These are phyloP conservation scores for Lyophyllum semitale DNA, from an alignment of 768 basidiomycete genomes.

Conservation along the genomic window DNA sequence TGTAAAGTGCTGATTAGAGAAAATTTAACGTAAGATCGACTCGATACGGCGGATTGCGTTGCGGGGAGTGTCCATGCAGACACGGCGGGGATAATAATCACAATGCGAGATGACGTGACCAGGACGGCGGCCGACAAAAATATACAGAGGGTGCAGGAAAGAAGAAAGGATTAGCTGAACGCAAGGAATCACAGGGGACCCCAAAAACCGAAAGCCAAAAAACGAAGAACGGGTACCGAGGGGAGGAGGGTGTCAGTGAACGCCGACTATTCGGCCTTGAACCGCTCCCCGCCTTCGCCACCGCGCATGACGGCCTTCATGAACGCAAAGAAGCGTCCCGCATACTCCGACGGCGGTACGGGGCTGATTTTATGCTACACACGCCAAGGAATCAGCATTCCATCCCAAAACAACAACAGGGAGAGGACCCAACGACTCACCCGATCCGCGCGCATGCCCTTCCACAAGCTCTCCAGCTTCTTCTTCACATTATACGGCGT, in stretches of 20 bases:
- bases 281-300: constrained; percentile 62
- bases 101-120: neutral
- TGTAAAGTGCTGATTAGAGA: neutral
- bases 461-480: constrained; percentile 89
- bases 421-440: constrained; percentile 61
- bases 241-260: neutral
- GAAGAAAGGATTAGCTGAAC: neutral
- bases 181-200: neutral
- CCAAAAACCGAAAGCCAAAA: neutral
- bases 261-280: constrained; percentile 33
- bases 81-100: neutral
- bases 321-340: constrained; percentile 83
- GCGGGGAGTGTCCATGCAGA: neutral
- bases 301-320: constrained; percentile 86
- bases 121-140: neutral
- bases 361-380: constrained; percentile 92
- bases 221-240: too few relatives aligned
- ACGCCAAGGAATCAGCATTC: constrained; percentile 10
- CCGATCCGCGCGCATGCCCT: constrained; percentile 82
- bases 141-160: neutral
- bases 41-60: neutral
- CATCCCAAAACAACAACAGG: neutral
- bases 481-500: constrained; percentile 85
- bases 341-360: constrained; percentile 86
- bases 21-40: neutral